Evolutionary conservation across 2,329 filamentous ascomycete genomes (phyloP), one percentile per base, ranked within the genome.

Genomic region (Cadophora sp.): DNA sequence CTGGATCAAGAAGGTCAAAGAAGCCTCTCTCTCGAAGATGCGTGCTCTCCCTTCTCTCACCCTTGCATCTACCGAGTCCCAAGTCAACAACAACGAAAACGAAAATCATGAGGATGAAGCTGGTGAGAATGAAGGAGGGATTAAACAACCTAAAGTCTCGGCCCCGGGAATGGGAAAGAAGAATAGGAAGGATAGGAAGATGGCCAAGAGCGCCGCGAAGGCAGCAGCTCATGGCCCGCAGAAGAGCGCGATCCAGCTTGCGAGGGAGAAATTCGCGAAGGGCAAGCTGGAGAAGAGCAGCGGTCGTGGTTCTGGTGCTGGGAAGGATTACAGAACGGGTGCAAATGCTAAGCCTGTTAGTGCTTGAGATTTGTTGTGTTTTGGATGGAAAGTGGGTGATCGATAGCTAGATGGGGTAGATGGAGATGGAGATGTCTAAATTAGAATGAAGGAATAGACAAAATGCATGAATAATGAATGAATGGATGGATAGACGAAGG

Each of bases 1-100:
- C 65, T 93, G 90, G 90, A 82, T 89, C 66, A 82, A 81, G 65
- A 83, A 87, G 71, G 85, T 85, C 13, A 89, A 88, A 27, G 58
- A 60, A 3, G 41, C 63, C 13, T 45, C 63, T 8, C 43, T 59
- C 4, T 24, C 63, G 14, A 59, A 53, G 20, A 50, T 45, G 56
- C 63, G 20, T 16, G 22, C 36, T 59, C 47, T 51, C n/a, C 45
- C 45, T 48, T 48, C 45, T 8, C 27, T 36, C 22, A 5, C 27
- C 58, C 22, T 30, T 36, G 24, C 39, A 48, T 45, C 59, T 22
- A 11, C 60, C 30, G 47, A 39, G 36, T n/a, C 24, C 33, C 43
- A 30, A 50, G 48, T 66, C 45, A 27, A 30, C 4, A 13, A 59
- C 41, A 41, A 22, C 43, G 45, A 69, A 59, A 27, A 50, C n/a